These are phyloP conservation scores for Clavispora santaluciae DNA, from an alignment of 805 yeast genomes.

Conservation along the genomic window DNA sequence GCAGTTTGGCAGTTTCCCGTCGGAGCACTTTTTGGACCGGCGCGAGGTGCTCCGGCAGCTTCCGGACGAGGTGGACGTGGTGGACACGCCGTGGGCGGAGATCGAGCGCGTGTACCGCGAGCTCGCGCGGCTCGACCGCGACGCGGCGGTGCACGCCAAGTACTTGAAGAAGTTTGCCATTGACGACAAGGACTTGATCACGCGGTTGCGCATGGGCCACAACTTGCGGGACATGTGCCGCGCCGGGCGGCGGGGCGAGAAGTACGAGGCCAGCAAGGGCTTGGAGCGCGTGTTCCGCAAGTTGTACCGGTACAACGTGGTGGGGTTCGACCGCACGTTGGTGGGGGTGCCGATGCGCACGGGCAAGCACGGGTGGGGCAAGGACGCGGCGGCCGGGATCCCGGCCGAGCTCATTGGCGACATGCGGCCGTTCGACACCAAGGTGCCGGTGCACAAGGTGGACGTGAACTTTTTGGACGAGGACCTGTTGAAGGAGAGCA, in stretches of 20 bases:
- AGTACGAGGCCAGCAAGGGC: slow-evolving; percentile 22
- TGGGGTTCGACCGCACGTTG: slow-evolving; percentile 37
- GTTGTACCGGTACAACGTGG: slow-evolving; percentile 33
- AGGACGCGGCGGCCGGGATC: slow-evolving; percentile 13
- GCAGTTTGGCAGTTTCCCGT: slow-evolving; percentile 29
- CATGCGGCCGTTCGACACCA: slow-evolving; percentile 24
- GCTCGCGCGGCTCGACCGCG: slow-evolving; percentile 31
- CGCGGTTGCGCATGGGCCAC: slow-evolving; percentile 26
- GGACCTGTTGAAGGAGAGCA: slow-evolving; percentile 14
- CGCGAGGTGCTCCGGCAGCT: slow-evolving; percentile 23
- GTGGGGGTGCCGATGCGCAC: slow-evolving; percentile 34
- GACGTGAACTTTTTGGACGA: slow-evolving; percentile 32
- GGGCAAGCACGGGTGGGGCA: slow-evolving; percentile 14
- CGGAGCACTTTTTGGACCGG: slow-evolving; percentile 34
- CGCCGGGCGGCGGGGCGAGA: slow-evolving; percentile 31
- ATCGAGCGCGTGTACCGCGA: slow-evolving; percentile 29
- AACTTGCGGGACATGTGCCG: slow-evolving; percentile 35
- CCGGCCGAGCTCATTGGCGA: slow-evolving; percentile 40
- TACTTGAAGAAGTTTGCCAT: slow-evolving; percentile 29
- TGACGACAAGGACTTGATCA: slow-evolving; percentile 30
- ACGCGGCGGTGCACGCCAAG: slow-evolving; percentile 33
- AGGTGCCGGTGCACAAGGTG: slow-evolving; percentile 28
- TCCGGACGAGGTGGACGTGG: slow-evolving; percentile 34
- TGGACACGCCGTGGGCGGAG: slow-evolving; percentile 24
- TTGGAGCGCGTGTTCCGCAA: slow-evolving; percentile 27